Evolutionary conservation across 768 basidiomycete species (phyloP).

Genomic region (Kwoniella heveanensis): DNA sequence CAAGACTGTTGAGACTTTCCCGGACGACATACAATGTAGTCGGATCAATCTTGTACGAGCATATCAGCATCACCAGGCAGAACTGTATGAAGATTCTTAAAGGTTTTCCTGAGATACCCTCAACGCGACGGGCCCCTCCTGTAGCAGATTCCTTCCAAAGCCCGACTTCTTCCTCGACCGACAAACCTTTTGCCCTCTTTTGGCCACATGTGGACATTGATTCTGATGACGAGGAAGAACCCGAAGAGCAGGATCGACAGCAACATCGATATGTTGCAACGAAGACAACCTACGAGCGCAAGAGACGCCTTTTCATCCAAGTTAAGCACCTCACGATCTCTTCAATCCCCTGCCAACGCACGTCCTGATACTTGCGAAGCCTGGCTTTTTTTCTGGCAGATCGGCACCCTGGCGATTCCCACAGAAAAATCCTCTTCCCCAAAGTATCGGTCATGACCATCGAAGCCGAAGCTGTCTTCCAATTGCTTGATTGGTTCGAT

Average conservation of each 20-base stretch:
- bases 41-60: background rate
- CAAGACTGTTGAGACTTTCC: background rate
- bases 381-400: no score
- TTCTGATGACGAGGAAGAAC: conserved; percentile 2
- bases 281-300: background rate
- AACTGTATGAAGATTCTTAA: conserved; percentile 3
- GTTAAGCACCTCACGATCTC: background rate
- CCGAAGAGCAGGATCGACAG: no score
- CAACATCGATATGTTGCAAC: background rate
- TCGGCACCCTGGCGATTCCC: no score
- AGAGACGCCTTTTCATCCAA: background rate
- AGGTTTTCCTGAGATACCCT: background rate
- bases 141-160: background rate
- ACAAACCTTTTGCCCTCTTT: background rate
- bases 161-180: no score
- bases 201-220: background rate
- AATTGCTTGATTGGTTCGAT: background rate
- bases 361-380: background rate
- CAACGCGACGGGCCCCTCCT: no score
- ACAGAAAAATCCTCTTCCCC: no score
- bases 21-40: background rate
- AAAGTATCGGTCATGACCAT: background rate
- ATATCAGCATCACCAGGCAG: conserved; percentile 6
- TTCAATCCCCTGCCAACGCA: background rate
- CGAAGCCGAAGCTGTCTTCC: background rate